phyloP scores from a whole-genome alignment of 495 filamentous ascomycete species.

The Diplogelasinospora grovesii region DNA sequence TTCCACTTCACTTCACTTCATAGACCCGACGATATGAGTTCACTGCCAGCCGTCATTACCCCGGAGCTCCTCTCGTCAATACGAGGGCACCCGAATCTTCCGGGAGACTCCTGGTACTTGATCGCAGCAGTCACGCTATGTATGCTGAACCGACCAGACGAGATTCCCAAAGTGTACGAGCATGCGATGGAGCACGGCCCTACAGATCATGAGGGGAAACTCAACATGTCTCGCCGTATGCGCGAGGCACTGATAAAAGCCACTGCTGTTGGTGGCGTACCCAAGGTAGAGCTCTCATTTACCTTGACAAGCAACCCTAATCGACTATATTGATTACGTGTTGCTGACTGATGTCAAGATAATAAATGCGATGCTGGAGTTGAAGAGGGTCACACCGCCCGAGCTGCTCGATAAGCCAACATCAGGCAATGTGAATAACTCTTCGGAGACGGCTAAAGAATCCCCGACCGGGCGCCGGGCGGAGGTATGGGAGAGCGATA shows the following conservation, averaged over 20 bases:
- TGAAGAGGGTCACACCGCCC: constrained; percentile 41
- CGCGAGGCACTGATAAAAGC: constrained; percentile 50
- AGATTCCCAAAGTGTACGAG: constrained; percentile 43
- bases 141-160: constrained; percentile 46
- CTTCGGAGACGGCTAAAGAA: constrained; percentile 12
- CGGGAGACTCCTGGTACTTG: constrained; percentile 47
- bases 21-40: constrained; percentile 13
- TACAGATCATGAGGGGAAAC: constrained; percentile 30
- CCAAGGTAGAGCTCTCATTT: too few species aligned
- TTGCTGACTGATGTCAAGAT: too few species aligned
- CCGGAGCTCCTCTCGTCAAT: constrained; percentile 39
- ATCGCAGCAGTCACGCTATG: constrained; percentile 45
- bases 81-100: constrained; percentile 39
- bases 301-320: too few species aligned
- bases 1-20: too few species aligned
- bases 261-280: constrained; percentile 45
- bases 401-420: constrained; percentile 41
- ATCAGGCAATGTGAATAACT: too few species aligned
- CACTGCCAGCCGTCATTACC: constrained; percentile 23
- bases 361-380: constrained; percentile 46
- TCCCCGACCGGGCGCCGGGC: constrained; percentile 36
- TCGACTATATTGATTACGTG: too few species aligned
- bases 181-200: constrained; percentile 33
- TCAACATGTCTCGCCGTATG: constrained; percentile 41
- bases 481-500: constrained; percentile 30